A percentile compares a stretch with the other conserved stretches of the same genome.
phyloP scores from a whole-genome alignment of 495 filamentous ascomycete genomes.

The Tuber magnatum region DNA sequence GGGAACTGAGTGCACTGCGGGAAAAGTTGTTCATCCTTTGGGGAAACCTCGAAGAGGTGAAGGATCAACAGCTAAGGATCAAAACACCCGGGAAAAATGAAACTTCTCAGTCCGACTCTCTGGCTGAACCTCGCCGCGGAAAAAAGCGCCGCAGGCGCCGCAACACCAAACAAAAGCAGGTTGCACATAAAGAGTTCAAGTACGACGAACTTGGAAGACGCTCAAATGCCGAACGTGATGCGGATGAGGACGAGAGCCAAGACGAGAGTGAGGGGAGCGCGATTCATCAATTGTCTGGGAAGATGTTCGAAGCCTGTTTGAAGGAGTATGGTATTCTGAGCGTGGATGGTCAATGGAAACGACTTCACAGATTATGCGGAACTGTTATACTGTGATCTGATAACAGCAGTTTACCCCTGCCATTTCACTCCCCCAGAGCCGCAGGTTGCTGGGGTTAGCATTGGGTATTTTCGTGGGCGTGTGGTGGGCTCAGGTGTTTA shows the following conservation, averaged over 20 bases:
- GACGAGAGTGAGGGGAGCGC: neutral
- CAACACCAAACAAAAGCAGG: slow-evolving; percentile 32
- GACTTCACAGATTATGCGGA: slow-evolving; percentile 48
- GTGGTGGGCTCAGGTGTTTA: neutral
- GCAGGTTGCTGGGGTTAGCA: neutral
- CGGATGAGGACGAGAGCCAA: slow-evolving; percentile 30
- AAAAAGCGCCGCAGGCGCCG: slow-evolving; percentile 11
- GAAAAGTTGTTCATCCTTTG: slow-evolving; percentile 75
- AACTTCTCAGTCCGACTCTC: neutral
- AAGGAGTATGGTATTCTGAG: slow-evolving; percentile 51
- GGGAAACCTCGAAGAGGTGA: slow-evolving; percentile 75
- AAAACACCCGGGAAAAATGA: slow-evolving; percentile 3
- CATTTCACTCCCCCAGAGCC: neutral
- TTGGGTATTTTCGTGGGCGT: neutral
- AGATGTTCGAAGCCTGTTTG: slow-evolving; percentile 44
- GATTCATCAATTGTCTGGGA: neutral
- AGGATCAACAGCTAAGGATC: slow-evolving; percentile 37
- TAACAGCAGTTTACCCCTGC: neutral
- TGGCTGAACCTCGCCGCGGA: slow-evolving; percentile 24
- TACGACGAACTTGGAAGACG: slow-evolving; percentile 20
- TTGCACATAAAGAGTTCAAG: slow-evolving; percentile 20
- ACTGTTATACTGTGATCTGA: slow-evolving; percentile 43
- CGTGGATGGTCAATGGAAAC: slow-evolving; percentile 45
- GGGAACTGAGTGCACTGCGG: slow-evolving; percentile 49
- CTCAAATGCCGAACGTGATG: slow-evolving; percentile 26